A percentile compares a stretch with the other conserved stretches of the same genome.
phyloP scores from a whole-genome alignment of 805 yeast species.

The Teunomyces cretensis region DNA sequence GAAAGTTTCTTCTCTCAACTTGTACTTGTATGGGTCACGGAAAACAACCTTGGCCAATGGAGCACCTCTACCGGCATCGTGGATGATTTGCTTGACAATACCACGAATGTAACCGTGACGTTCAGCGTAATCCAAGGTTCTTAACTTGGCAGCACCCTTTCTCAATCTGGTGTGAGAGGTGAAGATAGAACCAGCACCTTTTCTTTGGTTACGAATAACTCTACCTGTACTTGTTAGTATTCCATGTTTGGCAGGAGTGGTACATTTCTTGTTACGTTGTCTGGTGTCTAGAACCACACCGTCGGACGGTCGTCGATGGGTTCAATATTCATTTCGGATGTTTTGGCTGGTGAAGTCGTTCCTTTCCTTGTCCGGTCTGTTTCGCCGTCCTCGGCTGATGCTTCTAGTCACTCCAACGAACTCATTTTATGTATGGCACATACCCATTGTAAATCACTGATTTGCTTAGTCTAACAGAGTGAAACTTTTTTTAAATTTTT shows the following conservation, averaged over 20 bases:
- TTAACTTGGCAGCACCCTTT: constrained; percentile 99
- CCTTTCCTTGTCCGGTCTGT: not conserved
- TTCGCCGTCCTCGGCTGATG: not conserved
- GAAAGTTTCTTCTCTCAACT: constrained; percentile 96
- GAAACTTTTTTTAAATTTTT: constrained; percentile 5
- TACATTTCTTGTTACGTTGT: not conserved
- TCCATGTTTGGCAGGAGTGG: no score
- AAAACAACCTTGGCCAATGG: constrained; percentile 93
- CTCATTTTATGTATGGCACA: not conserved
- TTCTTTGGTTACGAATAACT: constrained; percentile 99
- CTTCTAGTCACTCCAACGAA: not conserved
- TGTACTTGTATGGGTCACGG: constrained; percentile 99
- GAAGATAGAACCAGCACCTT: constrained; percentile 99
- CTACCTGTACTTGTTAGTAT: constrained; percentile 59
- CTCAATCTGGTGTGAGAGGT: constrained; percentile 99
- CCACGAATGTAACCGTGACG: constrained; percentile 99
- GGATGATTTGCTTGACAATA: constrained; percentile 96
- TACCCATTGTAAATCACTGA: constrained; percentile 4
- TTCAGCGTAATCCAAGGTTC: constrained; percentile 98
- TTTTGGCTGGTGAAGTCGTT: not conserved
- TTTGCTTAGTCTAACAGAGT: constrained; percentile 4
- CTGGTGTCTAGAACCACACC: not conserved
- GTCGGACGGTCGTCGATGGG: no score
- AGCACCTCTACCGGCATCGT: constrained; percentile 99
- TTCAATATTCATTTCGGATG: no score